Percentiles rank a stretch among this genome's conserved stretches.
phyloP scores from a whole-genome alignment of 352 stramenopile species.

The Globisporangium splendens region DNA sequence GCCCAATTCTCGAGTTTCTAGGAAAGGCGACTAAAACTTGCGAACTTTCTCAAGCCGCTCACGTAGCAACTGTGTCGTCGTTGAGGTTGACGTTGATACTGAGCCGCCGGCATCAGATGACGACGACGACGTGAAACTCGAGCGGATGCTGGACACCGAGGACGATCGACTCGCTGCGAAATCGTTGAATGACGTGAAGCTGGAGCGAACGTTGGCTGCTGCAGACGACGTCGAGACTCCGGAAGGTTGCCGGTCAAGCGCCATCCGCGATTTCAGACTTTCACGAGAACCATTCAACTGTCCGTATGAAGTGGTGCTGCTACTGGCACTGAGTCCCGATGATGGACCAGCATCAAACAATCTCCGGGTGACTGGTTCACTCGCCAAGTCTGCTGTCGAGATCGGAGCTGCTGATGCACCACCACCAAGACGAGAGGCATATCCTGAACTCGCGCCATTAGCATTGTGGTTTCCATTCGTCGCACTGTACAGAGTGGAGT shows the following conservation, averaged over 20 bases:
- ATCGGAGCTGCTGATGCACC: neutral
- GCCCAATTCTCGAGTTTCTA: neutral
- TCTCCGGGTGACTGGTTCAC: constrained; percentile 40
- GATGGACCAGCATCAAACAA: constrained; percentile 42
- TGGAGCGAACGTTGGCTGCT: constrained; percentile 27
- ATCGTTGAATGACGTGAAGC: constrained; percentile 47
- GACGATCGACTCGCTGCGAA: constrained; percentile 25
- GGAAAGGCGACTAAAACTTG: constrained; percentile 13
- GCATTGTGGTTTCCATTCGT: constrained; percentile 9
- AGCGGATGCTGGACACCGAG: constrained; percentile 5
- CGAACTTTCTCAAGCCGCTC: constrained; percentile 20
- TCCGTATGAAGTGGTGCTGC: constrained; percentile 3
- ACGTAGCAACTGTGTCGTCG: constrained; percentile 20
- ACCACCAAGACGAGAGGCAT: constrained; percentile 2
- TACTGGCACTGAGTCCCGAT: constrained; percentile 2
- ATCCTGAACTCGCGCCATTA: neutral
- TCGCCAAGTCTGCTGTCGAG: neutral
- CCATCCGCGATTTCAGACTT: constrained; percentile 11
- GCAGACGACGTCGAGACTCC: constrained; percentile 13
- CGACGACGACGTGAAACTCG: constrained; percentile 9
- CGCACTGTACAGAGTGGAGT: constrained; percentile 17
- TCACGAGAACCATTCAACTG: constrained; percentile 24
- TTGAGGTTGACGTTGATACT: constrained; percentile 8
- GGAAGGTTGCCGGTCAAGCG: constrained; percentile 1
- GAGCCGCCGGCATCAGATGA: neutral